Base-by-base conservation (phyloP, 495 filamentous ascomycete species). In the Parathielavia appendiculata region DNA sequence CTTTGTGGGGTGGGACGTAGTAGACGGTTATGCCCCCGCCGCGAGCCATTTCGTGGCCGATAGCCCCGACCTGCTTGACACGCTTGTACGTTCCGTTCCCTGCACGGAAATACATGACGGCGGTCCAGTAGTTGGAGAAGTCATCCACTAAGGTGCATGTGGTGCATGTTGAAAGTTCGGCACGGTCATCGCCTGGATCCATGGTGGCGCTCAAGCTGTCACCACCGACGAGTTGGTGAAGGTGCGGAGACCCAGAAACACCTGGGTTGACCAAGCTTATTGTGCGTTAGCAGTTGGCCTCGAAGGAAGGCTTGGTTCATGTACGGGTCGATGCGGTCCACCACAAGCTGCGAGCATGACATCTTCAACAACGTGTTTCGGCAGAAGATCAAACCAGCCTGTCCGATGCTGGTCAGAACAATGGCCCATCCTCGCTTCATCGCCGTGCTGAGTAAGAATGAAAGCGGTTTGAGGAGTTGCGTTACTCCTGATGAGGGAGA, bases 51-150 rank as follows among this genome's bases (percentile, higher is more conserved):
- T 49, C 46, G 46, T 10, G n/a, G 26, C 7, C 7, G 46, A 49
- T 16, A 19, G 26, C 30, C 9, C 46, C 46, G 5, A 20, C 4
- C 16, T 49, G 46, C 26, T 34, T 32, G 14, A 49, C 46, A 0
- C 46, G 26, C 46, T 49, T 49, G 46, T 49, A 49, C 16, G 26
- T 49, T 5, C 46, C 26, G 46, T 49, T 49, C 2, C 46, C 7
- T 8, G 26, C 46, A 5, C 46, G 46, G 16, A 49, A 49, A 17
- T 49, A 49, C 26, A 49, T 49, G 46, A 34, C 14, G 46, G 46
- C 46, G 30, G 46, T 49, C 46, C 46, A 49, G 46, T 49, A 46
- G 44, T 46, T 46, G 44, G 44, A 46, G 11, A 46, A 46, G 44
- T 46, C 44, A 13, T 46, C 44, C 26, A 30, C 14, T 9, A 49